phyloP scores from a whole-genome alignment of 1,139 yeast species.

The Candida smagusa region DNA sequence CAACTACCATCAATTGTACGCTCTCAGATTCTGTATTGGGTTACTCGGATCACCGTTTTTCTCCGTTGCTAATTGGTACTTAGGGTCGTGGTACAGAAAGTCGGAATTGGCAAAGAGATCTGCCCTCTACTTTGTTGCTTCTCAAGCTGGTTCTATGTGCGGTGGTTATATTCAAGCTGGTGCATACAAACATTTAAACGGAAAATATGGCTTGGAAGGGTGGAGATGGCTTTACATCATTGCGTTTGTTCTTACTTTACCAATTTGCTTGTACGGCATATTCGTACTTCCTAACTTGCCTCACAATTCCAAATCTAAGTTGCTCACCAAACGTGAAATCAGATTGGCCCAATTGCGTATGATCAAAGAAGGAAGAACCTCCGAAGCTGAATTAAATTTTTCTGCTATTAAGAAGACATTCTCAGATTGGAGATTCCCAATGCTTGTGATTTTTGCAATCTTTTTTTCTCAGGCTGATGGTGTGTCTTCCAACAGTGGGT shows the following conservation, averaged over 20 bases:
- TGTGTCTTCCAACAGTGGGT: constrained; percentile 19
- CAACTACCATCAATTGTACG: constrained; percentile 17
- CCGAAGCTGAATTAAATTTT: constrained; percentile 13
- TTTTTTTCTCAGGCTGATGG: constrained; percentile 27
- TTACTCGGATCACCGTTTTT: constrained; percentile 14
- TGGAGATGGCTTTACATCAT: constrained; percentile 43
- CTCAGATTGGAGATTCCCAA: constrained; percentile 19
- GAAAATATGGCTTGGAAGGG: constrained; percentile 28
- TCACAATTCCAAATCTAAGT: constrained; percentile 9
- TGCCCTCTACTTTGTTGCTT: constrained; percentile 18
- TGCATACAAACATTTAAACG: constrained; percentile 31
- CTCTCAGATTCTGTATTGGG: constrained; percentile 18
- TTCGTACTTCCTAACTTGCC: constrained; percentile 18
- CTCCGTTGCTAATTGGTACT: constrained; percentile 12
- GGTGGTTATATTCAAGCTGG: constrained; percentile 39
- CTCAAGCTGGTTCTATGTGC: constrained; percentile 16
- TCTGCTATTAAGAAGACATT: constrained; percentile 10
- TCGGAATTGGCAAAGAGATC: constrained; percentile 16
- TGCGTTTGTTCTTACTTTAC: constrained; percentile 37
- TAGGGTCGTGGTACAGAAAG: constrained; percentile 17
- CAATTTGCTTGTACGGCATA: constrained; percentile 29
- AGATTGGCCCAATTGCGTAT: constrained; percentile 16
- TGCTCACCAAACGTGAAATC: constrained; percentile 11
- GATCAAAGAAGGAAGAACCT: constrained; percentile 12
- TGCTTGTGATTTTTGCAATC: constrained; percentile 23